Base-by-base conservation (phyloP, 106 monocot genomes). In the Dactylorhiza incarnata region DNA sequence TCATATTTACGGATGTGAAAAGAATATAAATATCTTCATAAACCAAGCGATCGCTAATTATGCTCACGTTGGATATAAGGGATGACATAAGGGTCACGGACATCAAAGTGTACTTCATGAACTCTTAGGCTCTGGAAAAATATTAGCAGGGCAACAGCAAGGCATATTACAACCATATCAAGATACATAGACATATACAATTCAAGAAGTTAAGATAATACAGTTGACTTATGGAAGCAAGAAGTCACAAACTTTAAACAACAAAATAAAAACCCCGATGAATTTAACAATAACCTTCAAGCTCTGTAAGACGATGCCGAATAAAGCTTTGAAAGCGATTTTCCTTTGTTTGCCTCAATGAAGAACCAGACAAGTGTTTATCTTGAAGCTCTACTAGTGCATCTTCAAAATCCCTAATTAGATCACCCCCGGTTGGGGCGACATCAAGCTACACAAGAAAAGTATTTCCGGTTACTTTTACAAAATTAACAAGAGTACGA, bases 231-330 rank as follows among this genome's bases (percentile, higher is more conserved):
- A 17, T 7, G 6, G n/a, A 69, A 46, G 62, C 26, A 46, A 69
- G 10, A 75, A 26, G 12, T 69, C 23, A 75, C 50, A 17, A 62
- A 44, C 9, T 6, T 16, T 15, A 76, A 45, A 9, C 22, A 61
- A 49, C 5, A 59, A 53, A 20, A 16, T 73, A 49, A 65, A 78
- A 22, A 53, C 8, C 9, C 6, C 55, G 16, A 49, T 25, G 19
- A 12, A 45, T 43, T 10, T 16, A 56, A 54, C 79, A 51, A 51
- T 48, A 74, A 92, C 95, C 97, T 94, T 97, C 97, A 91, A 97
- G 97, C 80, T 97, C 89, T 48, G 69, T 49, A 68, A 97, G 82
- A 58, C 97, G 91, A 80, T 83, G 85, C 52, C 89, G 84, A 71
- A 97, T 88, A 12, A 80, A 80, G 78, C 91, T 84, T 45, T 91